A percentile compares a stretch with the other conserved stretches of the same genome.
Conservation (phyloP, 2,329 filamentous ascomycete species). For the Pseudodiploospora longispora region DNA sequence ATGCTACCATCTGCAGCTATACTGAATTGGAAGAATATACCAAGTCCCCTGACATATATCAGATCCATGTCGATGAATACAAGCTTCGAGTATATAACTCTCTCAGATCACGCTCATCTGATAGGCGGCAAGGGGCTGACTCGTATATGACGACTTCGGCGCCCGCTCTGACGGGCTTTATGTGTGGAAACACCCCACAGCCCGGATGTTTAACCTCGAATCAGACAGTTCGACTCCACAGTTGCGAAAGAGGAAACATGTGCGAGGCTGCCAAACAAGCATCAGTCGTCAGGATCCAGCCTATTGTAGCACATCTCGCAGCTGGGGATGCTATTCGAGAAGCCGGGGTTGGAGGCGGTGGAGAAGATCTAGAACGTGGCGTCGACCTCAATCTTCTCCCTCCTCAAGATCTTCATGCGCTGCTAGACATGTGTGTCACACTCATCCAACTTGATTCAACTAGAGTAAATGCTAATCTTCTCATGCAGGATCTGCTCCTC, state of each 20-base stretch:
- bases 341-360: slow-evolving; percentile 69
- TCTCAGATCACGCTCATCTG: slow-evolving; percentile 39
- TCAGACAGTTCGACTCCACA: slow-evolving; percentile 62
- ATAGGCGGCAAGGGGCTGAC: slow-evolving; percentile 30
- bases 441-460: neutral
- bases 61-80: slow-evolving; percentile 79
- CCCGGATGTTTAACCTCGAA: slow-evolving; percentile 64
- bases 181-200: slow-evolving; percentile 62
- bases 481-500: slow-evolving; percentile 13
- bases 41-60: slow-evolving; percentile 8
- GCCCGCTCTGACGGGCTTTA: slow-evolving; percentile 62
- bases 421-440: slow-evolving; percentile 30
- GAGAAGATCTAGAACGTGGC: slow-evolving; percentile 62
- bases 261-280: slow-evolving; percentile 41
- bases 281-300: slow-evolving; percentile 65
- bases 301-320: slow-evolving; percentile 59
- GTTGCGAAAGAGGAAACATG: slow-evolving; percentile 67
- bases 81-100: slow-evolving; percentile 65
- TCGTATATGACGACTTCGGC: slow-evolving; percentile 48
- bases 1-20: neutral
- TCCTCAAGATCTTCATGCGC: slow-evolving; percentile 42
- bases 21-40: neutral
- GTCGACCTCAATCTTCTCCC: slow-evolving; percentile 56
- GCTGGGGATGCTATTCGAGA: slow-evolving; percentile 61
- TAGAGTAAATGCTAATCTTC: slow-evolving; percentile 1